Evolutionary conservation across 768 basidiomycete species (phyloP).

Genomic region (Sarcodon sp.): DNA sequence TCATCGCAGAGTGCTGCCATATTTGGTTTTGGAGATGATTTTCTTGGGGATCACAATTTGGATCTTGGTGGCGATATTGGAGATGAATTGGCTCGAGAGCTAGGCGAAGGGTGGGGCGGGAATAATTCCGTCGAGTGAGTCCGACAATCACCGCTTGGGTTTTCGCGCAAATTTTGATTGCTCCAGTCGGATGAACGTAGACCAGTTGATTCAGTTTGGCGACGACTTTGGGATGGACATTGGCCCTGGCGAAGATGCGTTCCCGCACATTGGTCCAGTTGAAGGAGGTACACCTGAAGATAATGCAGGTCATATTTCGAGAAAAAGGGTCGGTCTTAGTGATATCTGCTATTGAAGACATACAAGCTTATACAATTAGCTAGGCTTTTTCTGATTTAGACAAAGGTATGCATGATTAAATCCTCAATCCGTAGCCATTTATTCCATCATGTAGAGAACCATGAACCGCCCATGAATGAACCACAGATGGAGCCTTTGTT

Average conservation of each 20-base stretch:
- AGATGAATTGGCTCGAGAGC: constrained; percentile 63
- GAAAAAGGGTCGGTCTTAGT: too few species aligned
- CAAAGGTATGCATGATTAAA: constrained; percentile 4
- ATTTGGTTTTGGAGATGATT: constrained; percentile 34
- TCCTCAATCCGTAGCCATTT: not conserved
- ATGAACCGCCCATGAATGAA: not conserved
- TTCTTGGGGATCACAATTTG: constrained; percentile 40
- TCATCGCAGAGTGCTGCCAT: constrained; percentile 42
- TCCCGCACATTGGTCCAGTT: constrained; percentile 3
- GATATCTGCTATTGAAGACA: too few species aligned
- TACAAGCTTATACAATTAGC: not conserved
- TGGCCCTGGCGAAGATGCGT: constrained; percentile 7
- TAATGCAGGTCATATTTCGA: too few species aligned
- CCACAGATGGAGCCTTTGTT: not conserved
- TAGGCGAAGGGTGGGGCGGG: constrained; percentile 58
- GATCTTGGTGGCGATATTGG: constrained; percentile 51
- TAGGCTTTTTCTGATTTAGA: constrained; percentile 1
- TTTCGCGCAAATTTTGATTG: too few species aligned
- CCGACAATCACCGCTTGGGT: not conserved
- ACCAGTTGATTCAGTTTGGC: not conserved
- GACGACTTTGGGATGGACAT: constrained; percentile 16
- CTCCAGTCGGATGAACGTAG: not conserved
- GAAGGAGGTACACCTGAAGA: too few species aligned
- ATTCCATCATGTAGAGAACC: constrained; percentile 1
- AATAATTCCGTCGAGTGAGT: constrained; percentile 14